Evolutionary conservation across 805 yeast species (phyloP).

Genomic region (Saccharomycopsis sp.): DNA sequence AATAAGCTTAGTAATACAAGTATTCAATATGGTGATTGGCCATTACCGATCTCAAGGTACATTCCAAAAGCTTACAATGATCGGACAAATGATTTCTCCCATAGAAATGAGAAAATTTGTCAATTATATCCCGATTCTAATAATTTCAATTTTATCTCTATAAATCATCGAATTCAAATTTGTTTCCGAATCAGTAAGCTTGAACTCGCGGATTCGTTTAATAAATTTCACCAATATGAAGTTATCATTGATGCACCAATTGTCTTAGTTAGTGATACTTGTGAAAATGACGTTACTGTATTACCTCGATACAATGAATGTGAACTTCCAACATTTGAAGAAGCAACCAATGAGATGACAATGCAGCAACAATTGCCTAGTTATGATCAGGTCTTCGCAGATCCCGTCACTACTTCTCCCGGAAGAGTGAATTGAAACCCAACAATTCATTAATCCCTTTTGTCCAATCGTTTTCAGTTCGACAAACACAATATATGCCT

Average conservation of each 20-base stretch:
- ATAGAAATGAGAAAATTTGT: conserved; percentile 8
- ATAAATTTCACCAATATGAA: conserved; percentile 64
- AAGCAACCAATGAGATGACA: conserved; percentile 2
- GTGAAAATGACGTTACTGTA: conserved; percentile 32
- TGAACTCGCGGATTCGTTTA: not conserved
- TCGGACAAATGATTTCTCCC: conserved; percentile 6
- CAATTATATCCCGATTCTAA: conserved; percentile 53
- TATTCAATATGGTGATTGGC: conserved; percentile 13
- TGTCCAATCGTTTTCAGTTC: conserved; percentile 85
- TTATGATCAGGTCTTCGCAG: not conserved
- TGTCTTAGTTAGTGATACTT: conserved; percentile 39
- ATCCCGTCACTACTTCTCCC: conserved; percentile 29
- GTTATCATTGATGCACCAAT: conserved; percentile 77
- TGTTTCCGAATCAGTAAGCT: conserved; percentile 46
- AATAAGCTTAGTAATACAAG: conserved; percentile 6
- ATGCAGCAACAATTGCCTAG: not conserved
- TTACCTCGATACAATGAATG: conserved; percentile 31
- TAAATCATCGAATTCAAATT: conserved; percentile 63
- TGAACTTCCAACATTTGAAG: conserved; percentile 15
- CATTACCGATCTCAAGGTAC: conserved; percentile 6
- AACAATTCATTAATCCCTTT: conserved; percentile 78
- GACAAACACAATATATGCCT: conserved; percentile 86
- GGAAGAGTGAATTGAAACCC: conserved; percentile 63
- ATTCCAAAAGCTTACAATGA: conserved; percentile 2
- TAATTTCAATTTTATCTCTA: conserved; percentile 53